Base-by-base conservation (phyloP, 2,329 filamentous ascomycete species). In the Verticillium zaregamsianum region DNA sequence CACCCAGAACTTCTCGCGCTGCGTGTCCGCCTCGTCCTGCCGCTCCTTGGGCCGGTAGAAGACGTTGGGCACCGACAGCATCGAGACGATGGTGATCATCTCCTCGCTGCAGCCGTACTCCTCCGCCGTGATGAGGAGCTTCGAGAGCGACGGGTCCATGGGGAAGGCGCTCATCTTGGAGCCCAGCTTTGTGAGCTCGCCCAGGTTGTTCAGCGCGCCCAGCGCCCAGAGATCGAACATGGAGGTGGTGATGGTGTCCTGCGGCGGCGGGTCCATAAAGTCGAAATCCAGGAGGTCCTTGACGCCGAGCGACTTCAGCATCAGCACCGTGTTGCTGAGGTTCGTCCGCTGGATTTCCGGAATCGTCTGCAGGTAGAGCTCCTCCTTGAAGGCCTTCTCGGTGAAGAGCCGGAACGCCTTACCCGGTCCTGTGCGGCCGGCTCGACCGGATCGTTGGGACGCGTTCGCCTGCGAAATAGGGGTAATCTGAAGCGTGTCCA, bases 331-430 rank as follows among this genome's bases (percentile, higher is more conserved):
- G 69, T 98, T 98, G 70, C 92, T 90, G 2, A 99, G 85, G 69
- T 98, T 99, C 0, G 95, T 99, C 20, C 95, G 86, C 76, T 99
- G 95, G 52, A 99, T 98, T 72, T 99, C 95, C 0, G 95, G 95
- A 57, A 99, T 99, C 0, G 95, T 97, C 70, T 97, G 92, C 57
- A 97, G 88, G 74, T 99, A 99, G 65, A 99, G 85, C 73, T 99
- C 95, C 67, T 99, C 95, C 68, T 93, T 92, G 78, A 93, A 99
- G 0, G 95, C 95, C 70, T 92, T 88, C 71, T 99, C 95, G 0
- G 96, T 99, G 71, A 91, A 99, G 0, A 99, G 82, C 62, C 95
- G 91, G 72, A 95, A 99, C 0, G 93, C 92, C 74, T 97, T 97
- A 63, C 96, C 95, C 2, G 95, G 95, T 0, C 95, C 95, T 8